Base-by-base conservation (phyloP, 257 asterid genomes). In the Verbena officinalis region DNA sequence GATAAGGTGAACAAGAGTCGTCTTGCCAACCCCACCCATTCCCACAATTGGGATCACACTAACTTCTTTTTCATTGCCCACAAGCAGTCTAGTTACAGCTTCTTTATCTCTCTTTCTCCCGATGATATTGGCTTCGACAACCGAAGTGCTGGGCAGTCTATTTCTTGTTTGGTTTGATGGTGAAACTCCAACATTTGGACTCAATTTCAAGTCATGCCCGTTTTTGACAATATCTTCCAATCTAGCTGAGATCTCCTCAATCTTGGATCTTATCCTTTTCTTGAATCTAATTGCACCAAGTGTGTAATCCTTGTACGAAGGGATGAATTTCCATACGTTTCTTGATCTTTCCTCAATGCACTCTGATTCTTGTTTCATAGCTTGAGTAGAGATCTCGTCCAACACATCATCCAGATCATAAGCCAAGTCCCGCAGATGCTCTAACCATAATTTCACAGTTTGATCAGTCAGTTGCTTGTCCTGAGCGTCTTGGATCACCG, bases 351-450 rank as follows among this genome's bases (percentile, higher is more conserved):
- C 46, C 4, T 51, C 34, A 38, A 60, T 22, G 2, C 58, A 66
- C 57, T 71, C 45, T 5, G 68, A 63, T 0, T 23, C 22, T n/a
- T 69, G 75, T 22, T 69, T 70, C 38, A 43, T 39, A 49, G 77
- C 79, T 59, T 67, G 65, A 23, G 81, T 79, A 24, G 62, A 39
- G 11, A 82, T 55, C 69, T 82, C 84, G 54, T 82, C 88, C 57
- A 79, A 39, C 30, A 81, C 48, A 68, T 82, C 88, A 53, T 78
- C 84, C 72, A 81, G 72, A 62, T 81, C 87, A 62, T 73, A 81
- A 44, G 81, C 75, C 76, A 75, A 24, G 27, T 78, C 78, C 61
- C 73, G 51, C 30, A 81, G 75, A n/a, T n/a, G 51, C 60, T 75
- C 84, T 60, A 81, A 65, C 87, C 87, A 81, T 14, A 48, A 6